These are phyloP conservation scores for Phytophthora cactorum DNA, from an alignment of 352 stramenopile genomes.

Conservation along the genomic window DNA sequence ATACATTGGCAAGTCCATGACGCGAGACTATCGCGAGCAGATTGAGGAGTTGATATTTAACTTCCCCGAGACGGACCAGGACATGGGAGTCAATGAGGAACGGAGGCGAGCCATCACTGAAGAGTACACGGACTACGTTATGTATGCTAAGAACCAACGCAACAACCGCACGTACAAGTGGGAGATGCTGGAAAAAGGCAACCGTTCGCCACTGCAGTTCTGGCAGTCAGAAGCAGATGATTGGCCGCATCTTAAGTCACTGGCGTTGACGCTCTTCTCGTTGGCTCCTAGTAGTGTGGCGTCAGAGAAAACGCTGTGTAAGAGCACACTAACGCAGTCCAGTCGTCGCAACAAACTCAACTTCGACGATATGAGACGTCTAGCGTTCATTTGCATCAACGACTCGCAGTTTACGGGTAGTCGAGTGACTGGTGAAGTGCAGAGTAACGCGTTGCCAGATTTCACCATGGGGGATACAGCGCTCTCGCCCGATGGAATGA, in stretches of 20 bases:
- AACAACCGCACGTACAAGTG: constrained; percentile 85
- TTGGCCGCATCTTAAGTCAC: constrained; percentile 78
- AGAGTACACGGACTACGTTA: constrained; percentile 83
- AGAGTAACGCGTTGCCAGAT: constrained; percentile 68
- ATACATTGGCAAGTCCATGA: constrained; percentile 87
- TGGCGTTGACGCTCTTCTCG: constrained; percentile 82
- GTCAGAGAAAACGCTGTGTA: constrained; percentile 77
- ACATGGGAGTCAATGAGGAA: constrained; percentile 72
- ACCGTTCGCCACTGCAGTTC: constrained; percentile 78
- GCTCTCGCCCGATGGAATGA: constrained; percentile 80
- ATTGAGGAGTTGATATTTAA: constrained; percentile 88
- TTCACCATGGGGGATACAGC: constrained; percentile 74
- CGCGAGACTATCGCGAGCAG: constrained; percentile 79
- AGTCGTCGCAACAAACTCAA: constrained; percentile 77
- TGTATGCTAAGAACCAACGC: constrained; percentile 84
- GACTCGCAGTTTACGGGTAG: constrained; percentile 73
- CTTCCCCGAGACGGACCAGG: constrained; percentile 72
- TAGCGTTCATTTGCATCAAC: constrained; percentile 87
- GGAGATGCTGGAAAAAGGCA: constrained; percentile 87
- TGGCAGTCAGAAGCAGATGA: constrained; percentile 81
- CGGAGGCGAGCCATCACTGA: constrained; percentile 70
- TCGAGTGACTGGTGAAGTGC: constrained; percentile 50
- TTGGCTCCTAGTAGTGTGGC: constrained; percentile 74
- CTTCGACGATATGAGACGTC: constrained; percentile 74
- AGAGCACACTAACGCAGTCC: constrained; percentile 65